phyloP scores from a whole-genome alignment of 257 asterid genomes.

The Solanum dulcamara region DNA sequence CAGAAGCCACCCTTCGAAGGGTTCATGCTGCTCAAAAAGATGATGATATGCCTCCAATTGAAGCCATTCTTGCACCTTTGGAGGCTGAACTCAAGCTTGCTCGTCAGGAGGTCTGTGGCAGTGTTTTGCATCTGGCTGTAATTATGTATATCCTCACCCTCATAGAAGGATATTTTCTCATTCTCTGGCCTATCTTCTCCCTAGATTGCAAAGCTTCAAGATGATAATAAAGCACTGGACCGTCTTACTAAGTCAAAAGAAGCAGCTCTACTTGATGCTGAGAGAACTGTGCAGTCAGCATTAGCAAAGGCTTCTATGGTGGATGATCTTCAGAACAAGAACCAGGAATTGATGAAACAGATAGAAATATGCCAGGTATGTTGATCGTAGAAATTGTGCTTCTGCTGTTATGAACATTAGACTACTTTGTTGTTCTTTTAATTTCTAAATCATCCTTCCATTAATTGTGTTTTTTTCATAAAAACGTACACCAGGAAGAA shows the following conservation, averaged over 20 bases:
- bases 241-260: slow-evolving; percentile 96
- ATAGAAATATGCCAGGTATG: slow-evolving; percentile 93
- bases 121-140: slow-evolving; percentile 1
- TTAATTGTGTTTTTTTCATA: background rate
- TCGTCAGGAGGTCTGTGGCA: slow-evolving; percentile 70
- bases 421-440: background rate
- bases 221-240: slow-evolving; percentile 92
- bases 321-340: slow-evolving; percentile 95
- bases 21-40: slow-evolving; percentile 97
- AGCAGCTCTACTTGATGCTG: slow-evolving; percentile 94
- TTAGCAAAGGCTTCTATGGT: slow-evolving; percentile 97
- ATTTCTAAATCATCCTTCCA: background rate
- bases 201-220: slow-evolving; percentile 92
- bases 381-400: background rate
- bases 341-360: slow-evolving; percentile 96
- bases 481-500: slow-evolving; percentile 58
- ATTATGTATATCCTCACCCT: background rate
- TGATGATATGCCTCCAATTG: slow-evolving; percentile 99
- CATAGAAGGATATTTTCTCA: background rate
- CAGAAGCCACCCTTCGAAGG: slow-evolving; percentile 97
- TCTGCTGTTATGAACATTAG: background rate
- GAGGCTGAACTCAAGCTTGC: slow-evolving; percentile 98
- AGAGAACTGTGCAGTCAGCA: slow-evolving; percentile 89
- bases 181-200: slow-evolving; percentile 5
- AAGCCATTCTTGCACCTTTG: slow-evolving; percentile 92